phyloP scores from a whole-genome alignment of 495 filamentous ascomycete genomes.

The Viridothelium virens region DNA sequence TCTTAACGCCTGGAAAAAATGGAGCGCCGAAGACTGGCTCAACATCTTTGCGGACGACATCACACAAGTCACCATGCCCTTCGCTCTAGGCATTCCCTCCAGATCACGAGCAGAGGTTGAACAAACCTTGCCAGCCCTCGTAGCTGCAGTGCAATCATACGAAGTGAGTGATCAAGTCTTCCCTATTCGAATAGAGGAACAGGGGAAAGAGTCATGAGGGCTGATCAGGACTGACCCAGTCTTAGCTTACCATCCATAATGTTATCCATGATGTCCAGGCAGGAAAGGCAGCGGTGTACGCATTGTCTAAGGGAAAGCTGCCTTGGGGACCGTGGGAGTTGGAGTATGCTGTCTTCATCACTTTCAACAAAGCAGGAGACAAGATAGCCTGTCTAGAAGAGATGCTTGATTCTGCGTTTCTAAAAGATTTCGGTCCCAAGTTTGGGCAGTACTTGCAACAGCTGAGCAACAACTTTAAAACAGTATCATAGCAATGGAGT shows the following conservation, averaged over 20 bases:
- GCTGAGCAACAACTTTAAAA: too few species aligned
- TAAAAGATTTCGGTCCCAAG: background rate
- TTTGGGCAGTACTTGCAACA: background rate
- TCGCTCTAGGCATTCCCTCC: background rate
- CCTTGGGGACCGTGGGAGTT: background rate
- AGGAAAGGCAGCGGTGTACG: background rate
- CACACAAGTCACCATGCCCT: background rate
- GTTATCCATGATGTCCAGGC: background rate
- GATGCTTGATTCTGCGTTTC: background rate
- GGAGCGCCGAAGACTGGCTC: background rate
- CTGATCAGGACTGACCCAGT: background rate
- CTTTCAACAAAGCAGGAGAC: background rate
- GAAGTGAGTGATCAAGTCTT: background rate
- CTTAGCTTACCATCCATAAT: background rate
- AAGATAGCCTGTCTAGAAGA: background rate
- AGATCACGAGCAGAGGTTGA: background rate
- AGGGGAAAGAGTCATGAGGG: too few species aligned
- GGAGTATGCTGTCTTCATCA: conserved; percentile 3
- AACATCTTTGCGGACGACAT: background rate
- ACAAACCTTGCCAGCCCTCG: background rate
- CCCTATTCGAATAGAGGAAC: background rate
- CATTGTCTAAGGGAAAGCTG: background rate
- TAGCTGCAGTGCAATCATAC: background rate
- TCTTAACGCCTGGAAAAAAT: background rate
- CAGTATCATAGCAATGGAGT: too few species aligned